These are phyloP conservation scores for Scutellaria baicalensis DNA, from an alignment of 257 asterid species.

Conservation along the genomic window DNA sequence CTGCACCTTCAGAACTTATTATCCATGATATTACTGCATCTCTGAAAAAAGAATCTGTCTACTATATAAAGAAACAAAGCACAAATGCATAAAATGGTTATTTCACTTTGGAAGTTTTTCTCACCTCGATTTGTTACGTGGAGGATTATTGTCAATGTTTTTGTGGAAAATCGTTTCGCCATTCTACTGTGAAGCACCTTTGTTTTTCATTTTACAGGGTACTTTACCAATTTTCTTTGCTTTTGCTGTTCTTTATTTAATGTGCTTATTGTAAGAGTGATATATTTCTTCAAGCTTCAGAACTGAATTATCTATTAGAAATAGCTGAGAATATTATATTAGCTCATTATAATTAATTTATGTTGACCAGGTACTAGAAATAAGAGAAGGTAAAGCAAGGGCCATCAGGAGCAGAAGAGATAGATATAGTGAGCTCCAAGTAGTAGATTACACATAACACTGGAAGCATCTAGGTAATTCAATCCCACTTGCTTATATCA, in stretches of 20 bases:
- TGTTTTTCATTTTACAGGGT: neutral
- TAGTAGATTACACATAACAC: conserved; percentile 44
- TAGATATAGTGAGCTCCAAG: conserved; percentile 50
- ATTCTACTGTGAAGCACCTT: neutral
- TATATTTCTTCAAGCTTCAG: neutral
- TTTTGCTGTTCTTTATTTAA: too few relatives aligned
- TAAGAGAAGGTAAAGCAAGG: conserved; percentile 62
- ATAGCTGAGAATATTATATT: neutral
- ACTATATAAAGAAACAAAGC: neutral
- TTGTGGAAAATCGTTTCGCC: neutral
- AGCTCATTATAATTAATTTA: neutral
- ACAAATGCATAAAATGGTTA: neutral
- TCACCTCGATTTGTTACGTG: neutral
- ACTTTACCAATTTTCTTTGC: neutral
- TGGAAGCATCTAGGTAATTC: conserved; percentile 1
- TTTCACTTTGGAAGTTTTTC: neutral
- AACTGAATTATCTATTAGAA: neutral
- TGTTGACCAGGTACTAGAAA: conserved; percentile 68
- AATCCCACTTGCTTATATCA: neutral
- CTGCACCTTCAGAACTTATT: neutral
- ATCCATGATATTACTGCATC: neutral
- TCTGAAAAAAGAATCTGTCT: neutral
- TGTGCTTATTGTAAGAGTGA: neutral
- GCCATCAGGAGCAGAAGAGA: conserved; percentile 61
- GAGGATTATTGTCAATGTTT: neutral